Evolutionary conservation across 225 moss, liverwort and hornwort genomes (phyloP), one percentile per base, ranked within the genome.

Genomic region (Rhytidiadelphus loreus): DNA sequence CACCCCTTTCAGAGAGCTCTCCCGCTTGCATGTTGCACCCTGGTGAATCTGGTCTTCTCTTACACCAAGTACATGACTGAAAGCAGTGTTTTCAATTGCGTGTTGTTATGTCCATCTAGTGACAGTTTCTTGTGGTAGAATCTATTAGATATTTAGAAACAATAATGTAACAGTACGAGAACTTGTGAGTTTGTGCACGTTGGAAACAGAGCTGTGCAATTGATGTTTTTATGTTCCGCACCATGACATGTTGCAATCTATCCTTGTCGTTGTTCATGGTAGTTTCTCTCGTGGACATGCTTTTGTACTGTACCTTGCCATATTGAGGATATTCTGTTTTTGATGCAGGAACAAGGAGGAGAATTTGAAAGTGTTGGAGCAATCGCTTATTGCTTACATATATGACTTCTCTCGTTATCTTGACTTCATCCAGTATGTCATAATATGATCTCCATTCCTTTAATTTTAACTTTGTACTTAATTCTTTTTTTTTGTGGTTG

Each of bases 331-430:
- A 66, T 71, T 26, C 19, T 86, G 37, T 82, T 90, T 77, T 57
- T 39, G 76, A 88, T 90, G 70, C 93, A 98, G 97, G 86, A 92
- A 91, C 85, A 94, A 88, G 58, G 81, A 91, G 64, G 96, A 96
- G 88, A 90, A 92, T 58, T 83, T 97, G 70, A 68, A 84, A 63
- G 56, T 95, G 58, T 86, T 99, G 75, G 96, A 96, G 85, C 94
- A 96, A 83, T 92, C 96, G 46, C 91, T 97, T 81, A 91, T 89
- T 55, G 95, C 88, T 55, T 99, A 99, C 84, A 92, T 88, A 11
- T 73, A 90, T 30, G 98, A 99, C 55, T 95, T 96, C 63, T 88
- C 87, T 63, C 97, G 96, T 88, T 99, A 91, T 91, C 96, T 99
- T 33, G 89, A 86, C 28, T 94, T 97, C 80, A 96, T 97, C 83